phyloP scores from a whole-genome alignment of 768 basidiomycete species.

The Crassisporium funariophilum region DNA sequence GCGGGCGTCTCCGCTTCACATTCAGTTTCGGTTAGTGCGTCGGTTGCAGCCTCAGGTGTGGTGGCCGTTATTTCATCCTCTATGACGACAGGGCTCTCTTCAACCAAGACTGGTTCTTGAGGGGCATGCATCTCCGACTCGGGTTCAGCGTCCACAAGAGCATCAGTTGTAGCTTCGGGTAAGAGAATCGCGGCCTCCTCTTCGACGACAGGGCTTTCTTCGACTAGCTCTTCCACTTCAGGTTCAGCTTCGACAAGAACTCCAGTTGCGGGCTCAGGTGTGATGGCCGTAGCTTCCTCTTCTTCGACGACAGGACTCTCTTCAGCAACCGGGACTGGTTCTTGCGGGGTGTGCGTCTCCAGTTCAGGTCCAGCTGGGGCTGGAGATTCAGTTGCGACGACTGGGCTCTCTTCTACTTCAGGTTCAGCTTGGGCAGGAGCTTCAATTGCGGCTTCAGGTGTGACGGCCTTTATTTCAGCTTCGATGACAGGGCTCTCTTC shows the following conservation, averaged over 20 bases:
- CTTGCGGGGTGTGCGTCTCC: constrained; percentile 2
- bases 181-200: background rate
- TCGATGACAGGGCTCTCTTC: background rate
- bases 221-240: background rate
- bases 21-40: constrained; percentile 8
- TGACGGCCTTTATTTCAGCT: too few species aligned
- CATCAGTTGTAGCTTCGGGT: background rate
- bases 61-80: constrained; percentile 1
- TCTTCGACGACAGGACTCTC: constrained; percentile 6
- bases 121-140: background rate
- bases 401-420: background rate
- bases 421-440: background rate
- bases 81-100: constrained; percentile 4
- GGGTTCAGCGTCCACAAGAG: background rate
- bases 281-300: background rate
- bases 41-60: background rate
- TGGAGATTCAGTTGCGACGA: background rate
- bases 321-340: background rate
- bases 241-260: constrained; percentile 8
- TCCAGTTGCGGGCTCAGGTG: background rate
- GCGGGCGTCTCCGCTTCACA: background rate
- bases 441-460: background rate
- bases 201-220: background rate
- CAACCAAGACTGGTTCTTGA: background rate
- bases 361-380: background rate